Percentiles rank a stretch among this genome's conserved stretches.
Conservation (phyloP, 352 stramenopile species). For the Phytophthora idaei region DNA sequence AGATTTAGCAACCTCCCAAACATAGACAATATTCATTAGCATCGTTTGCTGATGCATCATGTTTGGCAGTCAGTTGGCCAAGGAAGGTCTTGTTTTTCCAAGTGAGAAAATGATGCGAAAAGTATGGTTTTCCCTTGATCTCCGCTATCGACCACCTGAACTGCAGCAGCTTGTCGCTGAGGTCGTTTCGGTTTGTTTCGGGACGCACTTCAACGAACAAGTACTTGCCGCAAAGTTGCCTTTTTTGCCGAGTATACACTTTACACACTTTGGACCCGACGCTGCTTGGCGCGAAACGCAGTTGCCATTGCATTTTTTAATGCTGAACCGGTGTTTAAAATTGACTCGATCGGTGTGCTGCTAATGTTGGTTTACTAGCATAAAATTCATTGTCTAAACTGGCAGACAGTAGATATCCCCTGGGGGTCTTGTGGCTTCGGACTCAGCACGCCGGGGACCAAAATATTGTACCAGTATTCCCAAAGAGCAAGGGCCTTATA, state of each 20-base stretch:
- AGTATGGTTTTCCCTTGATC: slow-evolving; percentile 12
- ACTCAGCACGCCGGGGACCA: too few species aligned
- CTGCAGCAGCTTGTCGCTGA: too few species aligned
- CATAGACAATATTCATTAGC: background rate
- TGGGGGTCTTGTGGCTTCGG: too few species aligned
- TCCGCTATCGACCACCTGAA: slow-evolving; percentile 17
- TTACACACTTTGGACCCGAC: slow-evolving; percentile 26
- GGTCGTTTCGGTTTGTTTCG: slow-evolving; percentile 1
- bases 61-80: background rate
- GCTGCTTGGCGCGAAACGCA: slow-evolving; percentile 8
- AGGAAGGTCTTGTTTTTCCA: slow-evolving; percentile 3
- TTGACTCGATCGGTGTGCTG: too few species aligned
- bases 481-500: too few species aligned
- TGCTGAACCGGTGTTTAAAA: too few species aligned
- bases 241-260: slow-evolving; percentile 14
- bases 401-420: too few species aligned
- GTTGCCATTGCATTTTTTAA: background rate
- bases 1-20: background rate
- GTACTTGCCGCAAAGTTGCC: background rate
- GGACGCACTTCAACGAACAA: slow-evolving; percentile 8
- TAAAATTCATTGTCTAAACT: too few species aligned
- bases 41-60: background rate
- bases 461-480: too few species aligned
- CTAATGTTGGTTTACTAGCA: too few species aligned
- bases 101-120: slow-evolving; percentile 26